phyloP scores from a whole-genome alignment of 768 basidiomycete species.

The Trametes meyenii region DNA sequence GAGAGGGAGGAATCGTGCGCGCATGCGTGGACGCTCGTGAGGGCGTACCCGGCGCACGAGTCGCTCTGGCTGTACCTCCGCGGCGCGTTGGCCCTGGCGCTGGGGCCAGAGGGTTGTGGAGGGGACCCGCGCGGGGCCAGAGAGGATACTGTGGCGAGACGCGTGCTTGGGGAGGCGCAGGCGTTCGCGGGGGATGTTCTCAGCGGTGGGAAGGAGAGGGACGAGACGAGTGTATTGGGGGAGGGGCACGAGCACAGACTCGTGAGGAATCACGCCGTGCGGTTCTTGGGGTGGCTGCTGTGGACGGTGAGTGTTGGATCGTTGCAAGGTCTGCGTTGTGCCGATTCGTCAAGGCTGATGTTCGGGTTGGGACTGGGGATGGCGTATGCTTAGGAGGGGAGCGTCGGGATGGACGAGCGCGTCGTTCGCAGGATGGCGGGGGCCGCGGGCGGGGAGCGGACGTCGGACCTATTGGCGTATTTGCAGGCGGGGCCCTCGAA shows the following conservation, averaged over 20 bases:
- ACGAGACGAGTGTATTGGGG: neutral
- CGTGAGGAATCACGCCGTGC: slow-evolving; percentile 4
- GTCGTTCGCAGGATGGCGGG: neutral
- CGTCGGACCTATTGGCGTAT: neutral
- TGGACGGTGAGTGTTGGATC: slow-evolving; percentile 4
- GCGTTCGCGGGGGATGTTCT: neutral
- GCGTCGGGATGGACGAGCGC: too few relatives aligned
- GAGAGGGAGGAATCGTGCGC: neutral
- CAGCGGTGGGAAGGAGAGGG: neutral
- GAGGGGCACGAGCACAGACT: neutral
- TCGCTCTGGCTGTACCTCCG: slow-evolving; percentile 67
- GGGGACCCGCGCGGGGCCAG: too few relatives aligned
- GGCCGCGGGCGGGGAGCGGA: neutral
- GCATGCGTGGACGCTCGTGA: slow-evolving; percentile 54
- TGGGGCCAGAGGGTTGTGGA: neutral
- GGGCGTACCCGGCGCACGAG: slow-evolving; percentile 58
- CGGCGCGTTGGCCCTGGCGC: neutral
- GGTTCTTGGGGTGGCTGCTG: slow-evolving; percentile 3
- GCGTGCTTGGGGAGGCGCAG: neutral
- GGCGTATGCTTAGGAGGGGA: too few relatives aligned
- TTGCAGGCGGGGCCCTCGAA: neutral
- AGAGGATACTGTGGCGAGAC: neutral
- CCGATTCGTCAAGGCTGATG: neutral
- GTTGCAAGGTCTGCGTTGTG: neutral
- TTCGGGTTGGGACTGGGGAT: neutral